Percentiles rank a stretch among this genome's conserved stretches.
Conservation (phyloP, 2,329 filamentous ascomycete genomes). For the Penicillium verrucosum region DNA sequence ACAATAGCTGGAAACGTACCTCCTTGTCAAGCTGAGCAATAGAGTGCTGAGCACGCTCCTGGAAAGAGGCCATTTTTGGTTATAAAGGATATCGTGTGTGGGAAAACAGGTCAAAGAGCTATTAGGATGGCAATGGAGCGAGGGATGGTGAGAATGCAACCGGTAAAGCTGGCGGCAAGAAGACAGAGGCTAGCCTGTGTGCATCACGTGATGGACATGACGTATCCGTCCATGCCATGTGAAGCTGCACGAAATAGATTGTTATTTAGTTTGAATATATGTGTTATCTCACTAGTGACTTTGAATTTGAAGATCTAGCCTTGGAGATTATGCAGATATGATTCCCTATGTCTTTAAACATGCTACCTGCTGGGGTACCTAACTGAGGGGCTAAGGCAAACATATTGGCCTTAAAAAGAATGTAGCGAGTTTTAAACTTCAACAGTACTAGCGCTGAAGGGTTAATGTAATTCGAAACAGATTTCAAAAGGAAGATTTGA, state of each 20-base stretch:
- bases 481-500: neutral
- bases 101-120: slow-evolving; percentile 6
- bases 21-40: slow-evolving; percentile 68
- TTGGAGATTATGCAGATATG: neutral
- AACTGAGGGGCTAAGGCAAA: neutral
- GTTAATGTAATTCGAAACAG: neutral
- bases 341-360: neutral
- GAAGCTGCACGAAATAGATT: neutral
- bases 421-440: neutral
- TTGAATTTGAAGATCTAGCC: neutral
- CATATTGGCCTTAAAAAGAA: neutral
- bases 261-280: neutral
- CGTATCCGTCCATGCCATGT: slow-evolving; percentile 14
- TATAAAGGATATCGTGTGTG: slow-evolving; percentile 9
- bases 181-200: slow-evolving; percentile 17
- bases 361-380: neutral
- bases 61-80: slow-evolving; percentile 48
- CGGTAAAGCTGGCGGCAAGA: slow-evolving; percentile 22
- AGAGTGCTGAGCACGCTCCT: slow-evolving; percentile 61
- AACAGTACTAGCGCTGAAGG: neutral
- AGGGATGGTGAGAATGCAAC: slow-evolving; percentile 28
- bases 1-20: slow-evolving; percentile 45
- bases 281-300: neutral
- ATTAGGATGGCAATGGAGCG: slow-evolving; percentile 16
- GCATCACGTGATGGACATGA: slow-evolving; percentile 23